Base-by-base conservation (phyloP, 768 basidiomycete species). In the Tulasnella calospora region DNA sequence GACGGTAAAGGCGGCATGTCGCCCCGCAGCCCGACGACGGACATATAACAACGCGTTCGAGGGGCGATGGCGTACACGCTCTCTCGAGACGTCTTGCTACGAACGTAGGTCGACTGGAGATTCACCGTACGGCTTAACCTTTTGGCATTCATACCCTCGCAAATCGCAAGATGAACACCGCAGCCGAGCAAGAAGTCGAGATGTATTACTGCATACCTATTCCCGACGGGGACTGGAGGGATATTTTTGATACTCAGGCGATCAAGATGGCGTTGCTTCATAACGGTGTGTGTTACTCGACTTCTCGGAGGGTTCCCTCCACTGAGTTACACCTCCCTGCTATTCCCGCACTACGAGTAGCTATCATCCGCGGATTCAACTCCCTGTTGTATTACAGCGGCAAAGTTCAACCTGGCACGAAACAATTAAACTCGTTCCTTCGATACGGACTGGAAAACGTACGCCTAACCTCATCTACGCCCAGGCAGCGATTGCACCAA, bases 351-450 rank as follows among this genome's bases (percentile, higher is more conserved):
- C 23, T 47, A 72, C 41, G 41, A 7, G 41, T 21, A 77, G 76
- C 23, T 15, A 61, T 77, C 38, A 77, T 77, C n/a, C 76, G 76
- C 17, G 76, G 76, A 9, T 67, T 38, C 61, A 77, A 77, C 35
- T 35, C 55, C 21, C 17, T 70, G 1, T 17, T 77, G 23, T 77
- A 61, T 38, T 77, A 77, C 23, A 51, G 38, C 46, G 57, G 33
- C 10, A 33, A 77, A 51, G 76, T 77, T 9, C 73, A 46, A 30
- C 73, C 73, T 21, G 38, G 47, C 2, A 71, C 55, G n/a, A 71
- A 61, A 33, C 76, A 70, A 23, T 19, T 77, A 36, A 36, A 61
- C 33, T 40, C 76, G 10, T 40, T 77, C 61, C 40, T 77, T 44
- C 35, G 36, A 70, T 77, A 77, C 23, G 61, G 76, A 33, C 47